Evolutionary conservation across 2,329 filamentous ascomycete species (phyloP).

Genomic region (Sporothrix curviconia): DNA sequence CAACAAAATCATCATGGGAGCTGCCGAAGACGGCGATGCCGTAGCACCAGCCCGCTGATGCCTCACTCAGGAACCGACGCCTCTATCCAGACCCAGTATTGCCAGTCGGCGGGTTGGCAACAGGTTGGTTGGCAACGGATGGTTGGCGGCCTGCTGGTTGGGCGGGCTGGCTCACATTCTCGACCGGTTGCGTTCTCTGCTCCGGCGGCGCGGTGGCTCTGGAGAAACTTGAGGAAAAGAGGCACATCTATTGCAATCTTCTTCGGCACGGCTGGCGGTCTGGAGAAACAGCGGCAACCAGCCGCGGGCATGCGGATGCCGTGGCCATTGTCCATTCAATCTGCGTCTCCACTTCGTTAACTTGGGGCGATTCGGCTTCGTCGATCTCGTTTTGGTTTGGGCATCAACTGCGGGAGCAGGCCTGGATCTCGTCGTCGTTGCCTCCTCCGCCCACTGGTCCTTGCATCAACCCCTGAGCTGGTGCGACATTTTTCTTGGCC

Average conservation of each 20-base stretch:
- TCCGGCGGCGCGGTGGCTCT: constrained; percentile 31
- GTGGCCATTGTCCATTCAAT: constrained; percentile 76
- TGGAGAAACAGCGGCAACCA: constrained; percentile 60
- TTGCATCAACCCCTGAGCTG: too few species aligned
- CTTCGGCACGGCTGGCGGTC: constrained; percentile 53
- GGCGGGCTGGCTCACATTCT: too few species aligned
- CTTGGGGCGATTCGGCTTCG: not conserved
- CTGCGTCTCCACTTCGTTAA: not conserved
- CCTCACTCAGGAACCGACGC: not conserved
- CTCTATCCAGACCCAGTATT: not conserved
- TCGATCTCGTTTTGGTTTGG: not conserved
- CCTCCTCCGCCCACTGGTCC: too few species aligned
- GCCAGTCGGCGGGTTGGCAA: not conserved
- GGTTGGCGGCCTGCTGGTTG: too few species aligned
- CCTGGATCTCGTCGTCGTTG: too few species aligned
- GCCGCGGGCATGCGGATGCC: constrained; percentile 62
- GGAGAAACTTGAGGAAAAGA: constrained; percentile 59
- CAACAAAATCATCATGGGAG: too few species aligned
- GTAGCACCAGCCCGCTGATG: too few species aligned
- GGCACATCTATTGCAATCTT: constrained; percentile 66
- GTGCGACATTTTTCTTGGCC: too few species aligned
- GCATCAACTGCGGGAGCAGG: too few species aligned
- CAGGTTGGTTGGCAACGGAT: too few species aligned
- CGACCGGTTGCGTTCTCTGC: too few species aligned
- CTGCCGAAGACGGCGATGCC: too few species aligned